Conservation (phyloP, 129 eudicot species). For the Chrysanthemum seticuspe region DNA sequence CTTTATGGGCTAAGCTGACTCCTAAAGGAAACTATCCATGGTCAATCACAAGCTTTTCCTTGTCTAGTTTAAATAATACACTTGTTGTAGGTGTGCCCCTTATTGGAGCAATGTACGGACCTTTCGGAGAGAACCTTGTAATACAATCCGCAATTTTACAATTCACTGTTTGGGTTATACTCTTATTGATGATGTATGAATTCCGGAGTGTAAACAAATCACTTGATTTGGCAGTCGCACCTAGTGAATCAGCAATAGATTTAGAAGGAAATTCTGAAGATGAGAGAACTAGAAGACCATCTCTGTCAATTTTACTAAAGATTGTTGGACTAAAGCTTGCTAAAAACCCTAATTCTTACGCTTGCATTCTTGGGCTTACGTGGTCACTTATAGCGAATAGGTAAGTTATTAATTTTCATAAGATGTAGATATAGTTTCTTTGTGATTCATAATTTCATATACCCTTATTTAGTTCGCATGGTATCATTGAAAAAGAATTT, state of each 20-base stretch:
- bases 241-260: slow-evolving; percentile 26
- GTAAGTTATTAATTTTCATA: slow-evolving; percentile 18
- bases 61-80: slow-evolving; percentile 46
- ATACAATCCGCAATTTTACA: slow-evolving; percentile 53
- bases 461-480: too few relatives aligned
- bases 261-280: slow-evolving; percentile 23
- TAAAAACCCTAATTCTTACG: slow-evolving; percentile 69
- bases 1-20: slow-evolving; percentile 51
- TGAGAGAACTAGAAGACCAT: slow-evolving; percentile 23
- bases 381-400: slow-evolving; percentile 72
- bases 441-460: neutral
- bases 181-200: slow-evolving; percentile 44
- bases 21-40: slow-evolving; percentile 43
- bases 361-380: slow-evolving; percentile 63
- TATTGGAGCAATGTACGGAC: slow-evolving; percentile 59
- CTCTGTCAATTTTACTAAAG: slow-evolving; percentile 48
- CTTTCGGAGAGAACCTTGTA: slow-evolving; percentile 43
- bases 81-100: slow-evolving; percentile 68
- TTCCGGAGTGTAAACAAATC: slow-evolving; percentile 30
- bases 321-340: slow-evolving; percentile 58
- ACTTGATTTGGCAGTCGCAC: slow-evolving; percentile 27
- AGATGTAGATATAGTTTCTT: neutral
- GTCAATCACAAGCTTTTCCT: slow-evolving; percentile 63
- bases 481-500: neutral
- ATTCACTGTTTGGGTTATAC: slow-evolving; percentile 45